phyloP scores from a whole-genome alignment of 768 basidiomycete species.

The Pleurotus salmoneostramineus region DNA sequence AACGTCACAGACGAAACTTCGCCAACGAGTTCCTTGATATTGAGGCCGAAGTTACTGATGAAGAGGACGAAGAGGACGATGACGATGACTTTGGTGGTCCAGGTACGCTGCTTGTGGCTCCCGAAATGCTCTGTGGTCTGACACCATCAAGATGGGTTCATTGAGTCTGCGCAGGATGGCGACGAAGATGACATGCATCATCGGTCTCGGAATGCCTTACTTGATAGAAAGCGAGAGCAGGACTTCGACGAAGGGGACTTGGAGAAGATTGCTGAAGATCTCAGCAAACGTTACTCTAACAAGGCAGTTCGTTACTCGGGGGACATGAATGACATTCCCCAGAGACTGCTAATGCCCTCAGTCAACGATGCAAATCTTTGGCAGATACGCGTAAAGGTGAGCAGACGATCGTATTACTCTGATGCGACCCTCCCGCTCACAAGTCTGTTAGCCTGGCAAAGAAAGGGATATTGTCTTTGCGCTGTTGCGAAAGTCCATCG shows the following conservation, averaged over 20 bases:
- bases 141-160: constrained; percentile 56
- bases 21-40: constrained; percentile 90
- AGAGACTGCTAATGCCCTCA: constrained; percentile 92
- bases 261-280: constrained; percentile 78
- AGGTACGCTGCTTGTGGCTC: constrained; percentile 26
- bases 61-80: constrained; percentile 92
- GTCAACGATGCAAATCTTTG: constrained; percentile 94
- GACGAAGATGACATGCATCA: constrained; percentile 55
- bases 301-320: constrained; percentile 76
- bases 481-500: constrained; percentile 90
- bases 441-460: constrained; percentile 63
- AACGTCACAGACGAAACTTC: constrained; percentile 60
- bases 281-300: constrained; percentile 74
- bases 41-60: constrained; percentile 94
- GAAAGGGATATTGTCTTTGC: constrained; percentile 93
- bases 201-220: constrained; percentile 41
- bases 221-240: constrained; percentile 63
- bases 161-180: constrained; percentile 64
- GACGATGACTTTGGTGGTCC: constrained; percentile 68
- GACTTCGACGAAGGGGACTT: constrained; percentile 77
- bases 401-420: constrained; percentile 13
- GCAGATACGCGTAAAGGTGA: constrained; percentile 91
- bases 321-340: constrained; percentile 91
- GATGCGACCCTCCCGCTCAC: not conserved
- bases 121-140: not conserved